Base-by-base conservation (phyloP, 768 basidiomycete genomes). In the Termitomyces sp. region DNA sequence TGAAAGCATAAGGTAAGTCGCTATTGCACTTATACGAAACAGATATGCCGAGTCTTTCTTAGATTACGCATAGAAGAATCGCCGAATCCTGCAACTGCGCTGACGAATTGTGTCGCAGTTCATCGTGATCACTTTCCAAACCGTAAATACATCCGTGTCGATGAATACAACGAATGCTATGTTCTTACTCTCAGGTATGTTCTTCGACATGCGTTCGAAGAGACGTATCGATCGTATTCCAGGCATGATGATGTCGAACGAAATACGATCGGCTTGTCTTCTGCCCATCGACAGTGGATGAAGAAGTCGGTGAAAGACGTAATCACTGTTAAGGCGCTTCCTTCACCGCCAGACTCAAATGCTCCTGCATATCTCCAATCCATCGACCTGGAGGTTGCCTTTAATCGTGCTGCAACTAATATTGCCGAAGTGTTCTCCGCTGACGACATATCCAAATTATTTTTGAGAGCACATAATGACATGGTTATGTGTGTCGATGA, bases 201-300 rank as follows among this genome's bases (percentile, higher is more conserved):
- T 22, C 9, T 9, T n/a, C n/a, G 51, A 55, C 48, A 30, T 24
- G 18, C 24, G 18, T 37, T 22, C 30, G 13, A 54, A 49, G 48
- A 22, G 30, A 30, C 33, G 51, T 37, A 47, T 36, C 20, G 55
- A 47, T 31, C 27, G 36, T 46, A 34, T 39, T 50, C 16, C 52
- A 95, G 93, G 48, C 87, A 92, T 62, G 93, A 95, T 65, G 84
- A 87, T 60, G 89, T 27, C 91, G 1, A 83, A 83, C 5, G 86
- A 82, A 60, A 69, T 99, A 73, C 76, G 2, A 79, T 98, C 31
- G 94, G 89, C n/a, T 85, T 87, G 6, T 88, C 90, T 31, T 79
- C 84, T 24, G 73, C 85, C 59, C 91, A 94, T 59, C 84, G 97
- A 11, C 86, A 91, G 74, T 99, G 94, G 94, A 89, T 95, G 45